A percentile compares a stretch with the other conserved stretches of the same genome.
Evolutionary conservation across 2,329 filamentous ascomycete genomes (phyloP).

Genomic region (Epicoccum sorghinum): DNA sequence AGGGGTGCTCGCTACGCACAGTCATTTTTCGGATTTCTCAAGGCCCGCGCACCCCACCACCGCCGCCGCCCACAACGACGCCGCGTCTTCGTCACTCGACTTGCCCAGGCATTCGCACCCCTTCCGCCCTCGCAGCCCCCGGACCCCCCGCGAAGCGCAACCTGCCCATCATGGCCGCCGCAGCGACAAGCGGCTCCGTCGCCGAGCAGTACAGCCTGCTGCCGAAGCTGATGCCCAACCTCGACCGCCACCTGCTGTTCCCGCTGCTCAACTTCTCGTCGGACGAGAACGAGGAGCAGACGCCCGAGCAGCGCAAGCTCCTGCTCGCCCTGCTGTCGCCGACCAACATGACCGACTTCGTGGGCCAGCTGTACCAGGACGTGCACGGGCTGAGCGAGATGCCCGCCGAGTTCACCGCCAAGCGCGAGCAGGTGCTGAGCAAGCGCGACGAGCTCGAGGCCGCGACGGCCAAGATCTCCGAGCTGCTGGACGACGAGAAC

Average conservation of each 20-base stretch:
- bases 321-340: constrained; percentile 95
- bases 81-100: too few relatives aligned
- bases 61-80: constrained; percentile 9
- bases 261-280: constrained; percentile 92
- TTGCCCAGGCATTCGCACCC: not conserved
- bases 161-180: constrained; percentile 37
- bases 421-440: constrained; percentile 85
- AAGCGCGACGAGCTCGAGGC: constrained; percentile 83
- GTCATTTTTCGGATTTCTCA: constrained; percentile 37
- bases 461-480: constrained; percentile 86
- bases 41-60: constrained; percentile 23
- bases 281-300: constrained; percentile 77
- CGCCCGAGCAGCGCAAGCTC: constrained; percentile 76
- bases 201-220: constrained; percentile 79
- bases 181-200: constrained; percentile 54
- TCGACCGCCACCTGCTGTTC: constrained; percentile 96
- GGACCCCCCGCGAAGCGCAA: constrained; percentile 5
- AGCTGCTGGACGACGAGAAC: constrained; percentile 83
- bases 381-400: constrained; percentile 79
- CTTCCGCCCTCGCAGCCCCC: constrained; percentile 24
- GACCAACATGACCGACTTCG: constrained; percentile 99
- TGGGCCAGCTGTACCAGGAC: constrained; percentile 88
- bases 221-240: constrained; percentile 85
- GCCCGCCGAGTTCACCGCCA: constrained; percentile 84
- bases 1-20: constrained; percentile 45